These are phyloP conservation scores for Hyaloperonospora brassicae DNA, from an alignment of 352 stramenopile species.

Conservation along the genomic window DNA sequence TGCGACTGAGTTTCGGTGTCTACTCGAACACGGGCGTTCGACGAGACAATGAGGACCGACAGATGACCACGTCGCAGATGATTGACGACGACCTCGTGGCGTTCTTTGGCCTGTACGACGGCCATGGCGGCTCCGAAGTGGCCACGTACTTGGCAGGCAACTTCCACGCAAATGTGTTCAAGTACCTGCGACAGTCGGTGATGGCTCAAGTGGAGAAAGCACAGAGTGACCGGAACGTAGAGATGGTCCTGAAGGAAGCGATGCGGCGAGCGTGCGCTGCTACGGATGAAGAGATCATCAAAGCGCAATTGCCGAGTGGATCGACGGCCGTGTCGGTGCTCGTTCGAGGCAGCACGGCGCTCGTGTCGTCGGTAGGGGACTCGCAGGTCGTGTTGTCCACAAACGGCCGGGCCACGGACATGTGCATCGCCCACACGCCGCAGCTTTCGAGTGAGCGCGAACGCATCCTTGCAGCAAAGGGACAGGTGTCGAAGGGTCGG, in stretches of 20 bases:
- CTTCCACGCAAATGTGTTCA: constrained; percentile 54
- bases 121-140: constrained; percentile 63
- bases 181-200: constrained; percentile 25
- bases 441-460: constrained; percentile 58
- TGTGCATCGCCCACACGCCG: constrained; percentile 67
- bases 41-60: constrained; percentile 70
- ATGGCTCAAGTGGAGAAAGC: constrained; percentile 24
- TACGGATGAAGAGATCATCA: constrained; percentile 70
- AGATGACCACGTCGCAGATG: constrained; percentile 38
- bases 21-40: constrained; percentile 72
- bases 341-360: constrained; percentile 36
- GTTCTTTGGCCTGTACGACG: constrained; percentile 83
- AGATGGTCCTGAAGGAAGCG: constrained; percentile 21
- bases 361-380: constrained; percentile 70
- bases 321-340: constrained; percentile 64
- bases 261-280: constrained; percentile 44
- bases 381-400: constrained; percentile 73
- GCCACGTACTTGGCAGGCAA: constrained; percentile 56
- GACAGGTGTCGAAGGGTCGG: constrained; percentile 70
- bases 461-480: constrained; percentile 76
- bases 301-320: constrained; percentile 58
- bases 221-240: constrained; percentile 13
- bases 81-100: constrained; percentile 54
- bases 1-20: constrained; percentile 57
- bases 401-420: constrained; percentile 39